phyloP scores from a whole-genome alignment of 495 filamentous ascomycete genomes.

The Trichoderma orchidacearum region DNA sequence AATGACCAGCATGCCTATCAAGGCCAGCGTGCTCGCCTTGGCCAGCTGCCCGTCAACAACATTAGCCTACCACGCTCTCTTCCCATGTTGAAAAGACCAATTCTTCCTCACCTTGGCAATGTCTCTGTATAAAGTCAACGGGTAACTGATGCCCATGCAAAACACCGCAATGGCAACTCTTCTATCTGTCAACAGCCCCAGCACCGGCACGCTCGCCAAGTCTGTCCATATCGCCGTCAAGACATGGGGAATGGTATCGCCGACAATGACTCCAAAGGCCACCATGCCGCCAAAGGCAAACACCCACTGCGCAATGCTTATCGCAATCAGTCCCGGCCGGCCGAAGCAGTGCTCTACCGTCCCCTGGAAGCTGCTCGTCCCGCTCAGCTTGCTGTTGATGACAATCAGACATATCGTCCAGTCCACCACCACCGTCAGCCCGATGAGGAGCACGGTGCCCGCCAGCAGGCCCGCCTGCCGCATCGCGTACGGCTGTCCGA shows the following conservation, averaged over 20 bases:
- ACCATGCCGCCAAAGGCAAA: conserved; percentile 99
- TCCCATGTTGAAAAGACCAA: not conserved
- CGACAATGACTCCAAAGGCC: conserved; percentile 93
- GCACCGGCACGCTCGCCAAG: conserved; percentile 54
- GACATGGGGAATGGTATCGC: conserved; percentile 89
- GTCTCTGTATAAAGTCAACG: conserved; percentile 83
- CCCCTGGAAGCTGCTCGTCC: conserved; percentile 82
- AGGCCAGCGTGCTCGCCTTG: conserved; percentile 82
- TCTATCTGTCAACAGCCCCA: conserved; percentile 71
- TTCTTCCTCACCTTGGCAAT: conserved; percentile 68
- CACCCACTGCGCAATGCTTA: conserved; percentile 85
- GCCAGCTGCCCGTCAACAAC: conserved; percentile 48
- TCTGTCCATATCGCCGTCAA: conserved; percentile 68
- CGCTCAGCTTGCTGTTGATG: conserved; percentile 87
- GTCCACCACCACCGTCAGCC: conserved; percentile 72
- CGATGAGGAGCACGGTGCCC: conserved; percentile 64
- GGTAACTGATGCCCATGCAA: conserved; percentile 76
- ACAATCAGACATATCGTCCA: conserved; percentile 98
- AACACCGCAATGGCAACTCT: conserved; percentile 75
- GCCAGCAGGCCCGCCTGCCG: conserved; percentile 73
- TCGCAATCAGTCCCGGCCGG: conserved; percentile 71
- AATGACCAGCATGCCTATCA: conserved; percentile 86
- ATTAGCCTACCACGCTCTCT: not conserved
- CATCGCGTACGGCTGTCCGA: conserved; percentile 93
- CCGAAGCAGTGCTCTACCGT: conserved; percentile 94